Evolutionary conservation across 495 filamentous ascomycete genomes (phyloP).

Genomic region (Trichoderma virens): DNA sequence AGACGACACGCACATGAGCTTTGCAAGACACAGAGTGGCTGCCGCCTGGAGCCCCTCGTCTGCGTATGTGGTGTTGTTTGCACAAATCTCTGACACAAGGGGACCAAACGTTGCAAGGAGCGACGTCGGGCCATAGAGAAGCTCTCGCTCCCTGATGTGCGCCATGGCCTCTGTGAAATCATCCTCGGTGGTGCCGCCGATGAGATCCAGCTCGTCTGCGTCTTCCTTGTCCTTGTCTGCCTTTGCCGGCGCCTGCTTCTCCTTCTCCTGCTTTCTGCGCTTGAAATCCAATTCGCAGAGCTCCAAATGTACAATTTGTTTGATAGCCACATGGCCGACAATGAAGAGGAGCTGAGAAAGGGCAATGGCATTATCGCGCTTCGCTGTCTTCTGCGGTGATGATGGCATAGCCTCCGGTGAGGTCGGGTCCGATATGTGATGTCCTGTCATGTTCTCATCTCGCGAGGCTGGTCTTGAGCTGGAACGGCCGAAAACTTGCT

Average conservation of each 20-base stretch:
- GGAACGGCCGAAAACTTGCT: conserved; percentile 56
- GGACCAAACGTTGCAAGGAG: conserved; percentile 85
- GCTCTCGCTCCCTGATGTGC: conserved; percentile 87
- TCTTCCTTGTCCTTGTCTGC: conserved; percentile 51
- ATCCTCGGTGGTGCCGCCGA: conserved; percentile 95
- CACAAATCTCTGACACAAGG: conserved; percentile 84
- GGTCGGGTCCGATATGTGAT: conserved; percentile 15
- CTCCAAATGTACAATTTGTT: conserved; percentile 99
- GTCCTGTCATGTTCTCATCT: conserved; percentile 26
- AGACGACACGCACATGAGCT: conserved; percentile 92
- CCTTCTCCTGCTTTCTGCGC: conserved; percentile 85
- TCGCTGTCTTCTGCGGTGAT: conserved; percentile 36
- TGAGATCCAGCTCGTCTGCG: conserved; percentile 86
- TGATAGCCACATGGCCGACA: conserved; percentile 93
- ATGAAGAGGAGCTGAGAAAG: conserved; percentile 91
- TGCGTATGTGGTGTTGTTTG: conserved; percentile 83
- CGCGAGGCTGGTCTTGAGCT: conserved; percentile 35
- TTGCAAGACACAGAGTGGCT: conserved; percentile 92
- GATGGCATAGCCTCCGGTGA: conserved; percentile 27
- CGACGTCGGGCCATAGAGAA: conserved; percentile 80
- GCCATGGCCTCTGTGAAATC: conserved; percentile 96
- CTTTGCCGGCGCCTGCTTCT: conserved; percentile 55
- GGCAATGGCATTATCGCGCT: conserved; percentile 55
- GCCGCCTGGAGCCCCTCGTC: conserved; percentile 85
- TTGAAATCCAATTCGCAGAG: conserved; percentile 97